phyloP scores from a whole-genome alignment of 768 basidiomycete species.

The Rhodotorula taiwanensis region DNA sequence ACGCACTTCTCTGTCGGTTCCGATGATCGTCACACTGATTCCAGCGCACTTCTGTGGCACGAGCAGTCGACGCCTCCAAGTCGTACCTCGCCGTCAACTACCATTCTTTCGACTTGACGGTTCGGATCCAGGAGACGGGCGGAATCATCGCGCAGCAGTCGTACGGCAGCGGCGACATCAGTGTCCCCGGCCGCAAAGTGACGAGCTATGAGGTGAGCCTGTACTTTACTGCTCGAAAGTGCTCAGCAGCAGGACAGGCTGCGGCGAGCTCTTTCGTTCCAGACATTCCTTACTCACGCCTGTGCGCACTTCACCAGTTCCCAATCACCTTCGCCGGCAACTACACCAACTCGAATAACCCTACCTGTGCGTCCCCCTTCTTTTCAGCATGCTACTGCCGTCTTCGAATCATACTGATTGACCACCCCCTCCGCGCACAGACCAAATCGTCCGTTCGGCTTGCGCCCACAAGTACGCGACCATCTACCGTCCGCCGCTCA shows the following conservation, averaged over 20 bases:
- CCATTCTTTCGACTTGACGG: constrained; percentile 20
- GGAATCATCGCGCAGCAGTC: constrained; percentile 3
- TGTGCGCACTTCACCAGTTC: not conserved
- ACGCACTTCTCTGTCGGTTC: not conserved
- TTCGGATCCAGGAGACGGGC: constrained; percentile 20
- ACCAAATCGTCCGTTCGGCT: constrained; percentile 3
- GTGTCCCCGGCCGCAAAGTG: constrained; percentile 4
- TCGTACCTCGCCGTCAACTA: constrained; percentile 27
- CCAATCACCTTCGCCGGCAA: constrained; percentile 26
- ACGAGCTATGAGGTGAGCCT: constrained; percentile 17
- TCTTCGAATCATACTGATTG: too few relatives aligned
- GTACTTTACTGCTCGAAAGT: not conserved
- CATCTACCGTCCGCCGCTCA: constrained; percentile 17
- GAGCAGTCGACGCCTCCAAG: constrained; percentile 18
- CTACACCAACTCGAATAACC: constrained; percentile 12
- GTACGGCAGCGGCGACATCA: constrained; percentile 21
- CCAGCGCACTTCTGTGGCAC: too few relatives aligned
- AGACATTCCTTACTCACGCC: too few relatives aligned
- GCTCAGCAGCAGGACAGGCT: not conserved
- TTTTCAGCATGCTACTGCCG: too few relatives aligned
- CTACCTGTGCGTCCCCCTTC: constrained; percentile 5
- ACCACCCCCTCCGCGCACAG: not conserved
- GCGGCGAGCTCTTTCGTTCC: too few relatives aligned
- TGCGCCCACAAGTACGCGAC: constrained; percentile 26
- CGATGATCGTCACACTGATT: not conserved